These are phyloP conservation scores for Tuber magnatum DNA, from an alignment of 495 filamentous ascomycete species.

Conservation along the genomic window DNA sequence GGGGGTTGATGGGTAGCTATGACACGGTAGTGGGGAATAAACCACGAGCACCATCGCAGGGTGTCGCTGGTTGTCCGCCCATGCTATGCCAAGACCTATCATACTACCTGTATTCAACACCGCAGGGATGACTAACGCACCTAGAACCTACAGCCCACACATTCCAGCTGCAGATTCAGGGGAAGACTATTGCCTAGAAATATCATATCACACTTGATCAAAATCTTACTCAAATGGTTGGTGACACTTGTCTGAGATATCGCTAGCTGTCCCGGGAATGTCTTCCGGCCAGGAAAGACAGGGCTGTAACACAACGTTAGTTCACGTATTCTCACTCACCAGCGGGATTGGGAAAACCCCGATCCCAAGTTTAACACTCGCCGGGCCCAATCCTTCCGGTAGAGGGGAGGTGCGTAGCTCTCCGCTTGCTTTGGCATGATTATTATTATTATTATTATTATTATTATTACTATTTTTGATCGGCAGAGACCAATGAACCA, in stretches of 20 bases:
- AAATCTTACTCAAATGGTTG: background rate
- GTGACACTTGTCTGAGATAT: background rate
- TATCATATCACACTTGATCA: background rate
- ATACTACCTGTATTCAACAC: too few relatives aligned
- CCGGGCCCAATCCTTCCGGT: background rate
- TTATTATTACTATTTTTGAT: background rate
- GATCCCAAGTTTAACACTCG: background rate
- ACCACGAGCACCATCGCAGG: background rate
- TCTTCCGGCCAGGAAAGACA: background rate
- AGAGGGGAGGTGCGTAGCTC: background rate
- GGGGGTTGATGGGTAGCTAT: background rate
- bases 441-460: background rate
- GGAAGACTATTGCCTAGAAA: background rate
- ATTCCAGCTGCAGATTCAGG: background rate
- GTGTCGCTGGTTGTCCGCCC: background rate
- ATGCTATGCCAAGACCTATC: background rate
- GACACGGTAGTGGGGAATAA: background rate
- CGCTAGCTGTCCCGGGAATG: background rate
- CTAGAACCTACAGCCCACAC: background rate
- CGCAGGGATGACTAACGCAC: background rate
- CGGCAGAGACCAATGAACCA: background rate
- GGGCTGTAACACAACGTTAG: background rate
- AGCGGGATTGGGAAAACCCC: background rate
- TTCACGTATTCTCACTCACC: background rate
- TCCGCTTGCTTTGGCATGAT: background rate